phyloP scores from a whole-genome alignment of 345 rosid species.

The Brassica carinata region DNA sequence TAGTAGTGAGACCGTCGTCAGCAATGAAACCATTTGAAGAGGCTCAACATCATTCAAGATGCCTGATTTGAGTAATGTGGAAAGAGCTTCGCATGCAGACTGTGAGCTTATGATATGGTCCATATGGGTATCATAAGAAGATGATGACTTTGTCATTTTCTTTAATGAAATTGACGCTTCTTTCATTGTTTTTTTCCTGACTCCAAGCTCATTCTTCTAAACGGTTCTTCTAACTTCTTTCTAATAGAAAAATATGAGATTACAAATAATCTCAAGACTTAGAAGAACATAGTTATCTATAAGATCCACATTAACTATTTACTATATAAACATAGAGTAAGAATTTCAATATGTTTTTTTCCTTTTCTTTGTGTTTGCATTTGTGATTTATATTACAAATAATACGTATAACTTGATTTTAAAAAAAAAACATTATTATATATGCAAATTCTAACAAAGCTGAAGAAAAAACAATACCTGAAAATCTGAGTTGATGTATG shows the following conservation, averaged over 20 bases:
- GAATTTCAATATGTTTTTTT: not conserved
- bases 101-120: constrained; percentile 46
- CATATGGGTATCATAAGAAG: constrained; percentile 44
- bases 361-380: too few species aligned
- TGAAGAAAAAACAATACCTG: constrained; percentile 42
- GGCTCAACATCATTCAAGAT: constrained; percentile 48
- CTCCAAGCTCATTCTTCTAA: constrained; percentile 55
- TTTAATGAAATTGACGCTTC: constrained; percentile 51
- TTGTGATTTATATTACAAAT: not conserved
- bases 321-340: not conserved
- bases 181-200: constrained; percentile 57
- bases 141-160: constrained; percentile 47
- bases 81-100: constrained; percentile 44
- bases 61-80: constrained; percentile 48
- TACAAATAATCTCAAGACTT: not conserved
- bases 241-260: constrained; percentile 24
- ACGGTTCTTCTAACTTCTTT: constrained; percentile 45
- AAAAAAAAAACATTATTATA: not conserved
- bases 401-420: not conserved
- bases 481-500: constrained; percentile 48
- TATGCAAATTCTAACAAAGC: not conserved
- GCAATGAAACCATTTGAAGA: constrained; percentile 43
- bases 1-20: constrained; percentile 58
- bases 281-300: constrained; percentile 5
- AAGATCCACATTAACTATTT: not conserved